phyloP scores from a whole-genome alignment of 345 rosid genomes.

The Carallia pectinifolia region DNA sequence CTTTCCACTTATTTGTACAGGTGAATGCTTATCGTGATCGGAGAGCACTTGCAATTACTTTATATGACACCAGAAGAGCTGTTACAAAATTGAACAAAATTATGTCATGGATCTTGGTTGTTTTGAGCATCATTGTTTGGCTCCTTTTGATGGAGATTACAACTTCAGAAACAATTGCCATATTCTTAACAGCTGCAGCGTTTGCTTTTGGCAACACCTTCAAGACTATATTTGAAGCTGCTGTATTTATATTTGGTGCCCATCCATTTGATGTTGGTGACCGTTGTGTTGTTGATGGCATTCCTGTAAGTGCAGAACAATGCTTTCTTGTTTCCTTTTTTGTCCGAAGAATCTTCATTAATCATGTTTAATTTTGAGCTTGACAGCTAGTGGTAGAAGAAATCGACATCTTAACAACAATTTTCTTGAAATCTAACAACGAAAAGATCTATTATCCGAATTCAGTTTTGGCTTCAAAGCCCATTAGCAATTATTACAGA shows the following conservation, averaged over 20 bases:
- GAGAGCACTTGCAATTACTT: slow-evolving; percentile 50
- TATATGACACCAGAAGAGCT: slow-evolving; percentile 67
- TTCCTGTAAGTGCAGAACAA: slow-evolving; percentile 37
- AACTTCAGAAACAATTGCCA: slow-evolving; percentile 47
- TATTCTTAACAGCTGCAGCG: slow-evolving; percentile 52
- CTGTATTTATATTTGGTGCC: slow-evolving; percentile 66
- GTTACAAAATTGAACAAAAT: slow-evolving; percentile 61
- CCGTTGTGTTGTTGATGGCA: slow-evolving; percentile 70
- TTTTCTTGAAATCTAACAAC: slow-evolving; percentile 61
- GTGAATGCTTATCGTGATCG: slow-evolving; percentile 56
- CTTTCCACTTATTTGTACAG: slow-evolving; percentile 27
- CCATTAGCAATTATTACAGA: slow-evolving; percentile 68
- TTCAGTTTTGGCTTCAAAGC: slow-evolving; percentile 56
- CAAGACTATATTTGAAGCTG: slow-evolving; percentile 64
- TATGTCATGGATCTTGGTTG: slow-evolving; percentile 39
- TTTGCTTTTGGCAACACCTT: slow-evolving; percentile 71
- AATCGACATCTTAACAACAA: slow-evolving; percentile 66
- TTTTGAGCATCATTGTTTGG: slow-evolving; percentile 47
- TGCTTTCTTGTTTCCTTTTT: no score
- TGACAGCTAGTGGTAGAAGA: slow-evolving; percentile 79
- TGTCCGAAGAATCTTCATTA: no score
- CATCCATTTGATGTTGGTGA: slow-evolving; percentile 92
- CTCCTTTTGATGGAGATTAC: slow-evolving; percentile 57
- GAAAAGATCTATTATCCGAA: slow-evolving; percentile 81
- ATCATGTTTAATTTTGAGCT: neutral